Conservation (phyloP, 139 green algal species). For the Ettlia oleoabundans region DNA sequence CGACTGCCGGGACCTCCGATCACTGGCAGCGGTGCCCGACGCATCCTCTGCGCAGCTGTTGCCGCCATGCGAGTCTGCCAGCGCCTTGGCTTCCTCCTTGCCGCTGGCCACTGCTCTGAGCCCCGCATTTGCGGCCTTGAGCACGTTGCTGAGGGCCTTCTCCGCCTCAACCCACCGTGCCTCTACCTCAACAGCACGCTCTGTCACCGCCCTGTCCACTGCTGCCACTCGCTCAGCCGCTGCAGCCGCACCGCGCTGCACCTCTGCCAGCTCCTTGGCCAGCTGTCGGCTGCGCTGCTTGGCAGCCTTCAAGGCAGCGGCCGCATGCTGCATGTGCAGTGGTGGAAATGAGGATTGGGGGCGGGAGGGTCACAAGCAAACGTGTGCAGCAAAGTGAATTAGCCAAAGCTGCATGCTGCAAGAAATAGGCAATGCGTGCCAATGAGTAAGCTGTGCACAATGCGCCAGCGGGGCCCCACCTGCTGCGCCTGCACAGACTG, state of each 20-base stretch:
- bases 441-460: too few relatives aligned
- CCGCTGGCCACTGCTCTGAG: background rate
- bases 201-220: background rate
- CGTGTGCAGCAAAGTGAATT: too few relatives aligned
- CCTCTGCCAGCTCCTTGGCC: slow-evolving; percentile 13
- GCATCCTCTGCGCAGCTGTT: too few relatives aligned
- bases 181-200: slow-evolving; percentile 14
- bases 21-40: background rate
- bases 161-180: slow-evolving; percentile 3
- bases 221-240: background rate
- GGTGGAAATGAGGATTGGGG: background rate
- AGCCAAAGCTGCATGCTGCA: too few relatives aligned
- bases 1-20: slow-evolving; percentile 1
- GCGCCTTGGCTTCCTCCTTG: slow-evolving; percentile 16
- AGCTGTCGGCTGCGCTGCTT: slow-evolving; percentile 15
- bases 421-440: too few relatives aligned
- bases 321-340: background rate
- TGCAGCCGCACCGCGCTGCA: background rate
- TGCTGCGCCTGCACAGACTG: background rate
- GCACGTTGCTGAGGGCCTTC: background rate
- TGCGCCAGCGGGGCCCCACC: too few relatives aligned
- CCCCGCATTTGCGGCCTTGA: slow-evolving; percentile 20
- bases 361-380: too few relatives aligned
- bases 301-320: background rate
- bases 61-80: background rate